A percentile compares a stretch with the other conserved stretches of the same genome.
Conservation (phyloP, 2,329 filamentous ascomycete species). For the Orbilia blumenaviensis region DNA sequence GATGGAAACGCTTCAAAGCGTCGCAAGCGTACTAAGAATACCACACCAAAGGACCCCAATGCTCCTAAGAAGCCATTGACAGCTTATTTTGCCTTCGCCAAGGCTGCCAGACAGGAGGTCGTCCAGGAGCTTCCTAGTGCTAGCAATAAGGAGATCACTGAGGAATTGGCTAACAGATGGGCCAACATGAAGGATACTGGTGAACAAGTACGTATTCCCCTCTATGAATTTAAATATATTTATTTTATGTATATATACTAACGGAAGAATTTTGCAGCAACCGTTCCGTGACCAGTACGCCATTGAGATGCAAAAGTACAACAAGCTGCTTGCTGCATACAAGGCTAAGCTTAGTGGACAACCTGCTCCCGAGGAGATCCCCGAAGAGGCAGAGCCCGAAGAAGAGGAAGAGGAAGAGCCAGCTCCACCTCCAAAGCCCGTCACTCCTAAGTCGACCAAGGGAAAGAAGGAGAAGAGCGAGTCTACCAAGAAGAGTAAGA, state of each 20-base stretch:
- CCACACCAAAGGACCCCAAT: slow-evolving; percentile 75
- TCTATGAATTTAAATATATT: background rate
- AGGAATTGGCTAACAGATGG: slow-evolving; percentile 88
- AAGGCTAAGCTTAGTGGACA: slow-evolving; percentile 46
- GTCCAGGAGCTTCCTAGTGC: slow-evolving; percentile 77
- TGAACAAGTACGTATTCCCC: slow-evolving; percentile 69
- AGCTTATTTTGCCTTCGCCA: slow-evolving; percentile 94
- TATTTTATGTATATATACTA: background rate
- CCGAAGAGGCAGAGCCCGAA: slow-evolving; percentile 29
- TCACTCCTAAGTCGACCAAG: slow-evolving; percentile 34
- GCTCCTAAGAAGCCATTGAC: slow-evolving; percentile 93
- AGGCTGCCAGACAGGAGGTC: slow-evolving; percentile 84
- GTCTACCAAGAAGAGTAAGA: slow-evolving; percentile 43
- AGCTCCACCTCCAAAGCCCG: slow-evolving; percentile 45
- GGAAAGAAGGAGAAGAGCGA: slow-evolving; percentile 44
- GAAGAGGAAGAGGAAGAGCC: slow-evolving; percentile 47
- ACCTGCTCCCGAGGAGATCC: slow-evolving; percentile 18
- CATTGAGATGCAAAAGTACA: slow-evolving; percentile 47
- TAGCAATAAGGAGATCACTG: slow-evolving; percentile 85
- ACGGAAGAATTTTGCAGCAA: slow-evolving; percentile 22
- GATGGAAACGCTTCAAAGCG: slow-evolving; percentile 50
- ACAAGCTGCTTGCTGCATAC: slow-evolving; percentile 38
- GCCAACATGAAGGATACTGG: slow-evolving; percentile 76
- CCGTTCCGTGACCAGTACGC: slow-evolving; percentile 50
- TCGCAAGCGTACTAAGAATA: slow-evolving; percentile 79